Conservation (phyloP, 441 rosid species). For the Croton setiger region DNA sequence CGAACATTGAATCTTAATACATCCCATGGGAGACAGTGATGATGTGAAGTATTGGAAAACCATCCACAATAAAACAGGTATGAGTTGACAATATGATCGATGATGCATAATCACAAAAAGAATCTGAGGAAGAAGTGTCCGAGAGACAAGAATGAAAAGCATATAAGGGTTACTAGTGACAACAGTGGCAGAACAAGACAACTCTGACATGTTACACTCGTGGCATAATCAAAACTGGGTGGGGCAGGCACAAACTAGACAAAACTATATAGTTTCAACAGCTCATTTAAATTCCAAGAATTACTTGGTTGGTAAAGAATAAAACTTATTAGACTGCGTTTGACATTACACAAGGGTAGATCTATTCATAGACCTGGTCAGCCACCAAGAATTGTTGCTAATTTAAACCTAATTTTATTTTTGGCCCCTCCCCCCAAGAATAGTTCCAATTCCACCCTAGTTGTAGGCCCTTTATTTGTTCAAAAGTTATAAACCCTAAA, state of each 20-base stretch:
- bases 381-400: too few relatives aligned
- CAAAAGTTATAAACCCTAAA: background rate
- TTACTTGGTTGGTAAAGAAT: background rate
- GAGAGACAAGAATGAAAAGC: background rate
- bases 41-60: background rate
- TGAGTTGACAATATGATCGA: background rate
- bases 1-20: background rate
- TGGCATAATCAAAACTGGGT: background rate
- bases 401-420: too few relatives aligned
- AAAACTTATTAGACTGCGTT: background rate
- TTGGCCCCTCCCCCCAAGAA: too few relatives aligned
- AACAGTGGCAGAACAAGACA: constrained; percentile 1
- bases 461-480: background rate
- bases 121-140: background rate
- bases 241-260: constrained; percentile 1
- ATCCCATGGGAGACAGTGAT: background rate
- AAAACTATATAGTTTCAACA: background rate
- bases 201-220: background rate
- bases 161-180: background rate
- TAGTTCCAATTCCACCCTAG: too few relatives aligned
- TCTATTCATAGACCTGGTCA: too few relatives aligned
- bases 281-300: background rate
- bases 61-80: background rate
- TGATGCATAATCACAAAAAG: background rate
- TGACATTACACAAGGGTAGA: too few relatives aligned